Percentiles rank a stretch among this genome's conserved stretches.
phyloP scores from a whole-genome alignment of 2,329 filamentous ascomycete genomes.

The Colletotrichum lentis region DNA sequence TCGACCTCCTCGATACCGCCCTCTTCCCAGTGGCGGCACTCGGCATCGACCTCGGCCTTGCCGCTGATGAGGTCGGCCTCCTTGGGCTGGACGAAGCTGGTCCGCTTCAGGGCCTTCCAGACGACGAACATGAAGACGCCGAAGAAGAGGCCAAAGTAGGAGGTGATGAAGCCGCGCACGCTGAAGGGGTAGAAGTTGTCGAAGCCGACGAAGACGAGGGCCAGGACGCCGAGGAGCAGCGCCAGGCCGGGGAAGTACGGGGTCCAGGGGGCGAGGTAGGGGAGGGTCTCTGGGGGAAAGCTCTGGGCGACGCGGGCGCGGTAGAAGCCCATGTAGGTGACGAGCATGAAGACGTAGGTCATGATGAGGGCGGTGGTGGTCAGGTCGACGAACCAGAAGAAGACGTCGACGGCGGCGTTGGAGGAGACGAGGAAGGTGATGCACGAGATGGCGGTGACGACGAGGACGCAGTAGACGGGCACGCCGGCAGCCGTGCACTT shows the following conservation, averaged over 20 bases:
- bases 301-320: conserved; percentile 62
- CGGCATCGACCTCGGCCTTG: conserved; percentile 70
- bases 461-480: conserved; percentile 49
- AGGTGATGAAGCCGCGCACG: conserved; percentile 59
- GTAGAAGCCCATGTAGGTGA: conserved; percentile 58
- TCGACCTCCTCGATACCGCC: conserved; percentile 58
- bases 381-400: conserved; percentile 59
- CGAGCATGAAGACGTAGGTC: conserved; percentile 61
- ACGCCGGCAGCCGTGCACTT: conserved; percentile 55
- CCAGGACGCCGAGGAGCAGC: conserved; percentile 55
- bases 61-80: conserved; percentile 70
- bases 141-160: conserved; percentile 63
- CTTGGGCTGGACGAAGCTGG: conserved; percentile 61
- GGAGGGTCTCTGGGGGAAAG: conserved; percentile 56
- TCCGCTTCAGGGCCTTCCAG: conserved; percentile 73
- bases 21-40: conserved; percentile 55
- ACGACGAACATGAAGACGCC: conserved; percentile 65
- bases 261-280: conserved; percentile 59
- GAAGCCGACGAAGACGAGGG: conserved; percentile 66
- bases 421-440: conserved; percentile 52
- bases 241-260: conserved; percentile 62
- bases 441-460: conserved; percentile 47
- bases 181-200: conserved; percentile 62
- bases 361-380: conserved; percentile 67
- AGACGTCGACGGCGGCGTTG: conserved; percentile 48